Conservation (phyloP, 83 land plant genomes). For the Picea abies region DNA sequence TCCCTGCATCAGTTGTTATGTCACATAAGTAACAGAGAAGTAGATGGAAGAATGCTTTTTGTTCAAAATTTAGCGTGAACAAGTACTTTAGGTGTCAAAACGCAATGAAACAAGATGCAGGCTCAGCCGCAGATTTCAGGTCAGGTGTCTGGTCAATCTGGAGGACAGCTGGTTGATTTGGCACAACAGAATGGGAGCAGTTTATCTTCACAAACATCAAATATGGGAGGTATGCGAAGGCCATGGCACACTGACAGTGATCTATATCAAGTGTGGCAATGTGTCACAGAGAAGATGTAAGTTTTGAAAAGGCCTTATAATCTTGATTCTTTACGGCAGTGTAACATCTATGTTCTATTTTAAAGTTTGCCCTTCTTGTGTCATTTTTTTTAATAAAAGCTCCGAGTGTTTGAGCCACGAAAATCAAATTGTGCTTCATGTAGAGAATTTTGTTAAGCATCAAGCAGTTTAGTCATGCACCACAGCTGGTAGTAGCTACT, state of each 20-base stretch:
- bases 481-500: background rate
- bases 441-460: background rate
- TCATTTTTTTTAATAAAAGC: no score
- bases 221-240: constrained; percentile 16
- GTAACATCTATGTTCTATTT: background rate
- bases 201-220: constrained; percentile 34
- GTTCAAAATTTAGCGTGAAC: no score
- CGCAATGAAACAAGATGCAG: no score
- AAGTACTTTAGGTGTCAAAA: no score
- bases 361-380: no score
- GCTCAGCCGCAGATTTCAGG: constrained; percentile 57
- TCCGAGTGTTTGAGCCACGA: background rate
- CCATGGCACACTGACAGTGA: constrained; percentile 32
- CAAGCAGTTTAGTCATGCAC: background rate
- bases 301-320: constrained; percentile 12
- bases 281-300: constrained; percentile 40
- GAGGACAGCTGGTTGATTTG: constrained; percentile 22
- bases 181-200: constrained; percentile 49
- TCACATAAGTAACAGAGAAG: no score
- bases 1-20: no score
- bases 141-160: constrained; percentile 45
- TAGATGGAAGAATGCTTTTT: no score
- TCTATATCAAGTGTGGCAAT: background rate
- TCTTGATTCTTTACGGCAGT: background rate
- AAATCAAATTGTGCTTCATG: background rate